These are phyloP conservation scores for Amauroascus verrucosus DNA, from an alignment of 2,329 filamentous ascomycete species.

Conservation along the genomic window DNA sequence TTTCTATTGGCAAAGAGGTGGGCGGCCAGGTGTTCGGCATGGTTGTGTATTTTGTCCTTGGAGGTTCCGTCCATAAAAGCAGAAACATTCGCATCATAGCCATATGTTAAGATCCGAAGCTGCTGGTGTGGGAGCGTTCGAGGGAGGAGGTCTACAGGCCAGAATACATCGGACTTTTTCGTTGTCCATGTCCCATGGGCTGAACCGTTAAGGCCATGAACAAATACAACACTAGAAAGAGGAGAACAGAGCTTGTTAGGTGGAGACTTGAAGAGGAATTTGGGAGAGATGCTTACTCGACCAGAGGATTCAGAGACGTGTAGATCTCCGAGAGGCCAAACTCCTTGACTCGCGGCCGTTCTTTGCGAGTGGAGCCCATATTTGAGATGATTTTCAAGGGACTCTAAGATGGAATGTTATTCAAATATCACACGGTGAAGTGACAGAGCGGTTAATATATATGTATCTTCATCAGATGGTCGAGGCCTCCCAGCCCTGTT, in stretches of 20 bases:
- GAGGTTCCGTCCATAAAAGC: slow-evolving; percentile 45
- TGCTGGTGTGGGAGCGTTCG: slow-evolving; percentile 46
- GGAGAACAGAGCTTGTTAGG: neutral
- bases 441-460: slow-evolving; percentile 2
- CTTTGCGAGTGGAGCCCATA: slow-evolving; percentile 8
- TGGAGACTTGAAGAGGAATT: neutral
- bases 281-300: slow-evolving; percentile 25
- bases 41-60: slow-evolving; percentile 58
- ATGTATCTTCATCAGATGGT: slow-evolving; percentile 4
- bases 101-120: slow-evolving; percentile 60
- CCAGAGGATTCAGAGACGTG: slow-evolving; percentile 29
- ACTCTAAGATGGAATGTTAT: neutral
- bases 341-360: slow-evolving; percentile 24
- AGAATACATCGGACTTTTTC: slow-evolving; percentile 46
- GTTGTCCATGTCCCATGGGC: slow-evolving; percentile 54
- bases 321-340: slow-evolving; percentile 37
- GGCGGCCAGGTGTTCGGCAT: slow-evolving; percentile 58
- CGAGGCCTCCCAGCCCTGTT: slow-evolving; percentile 6
- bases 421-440: neutral
- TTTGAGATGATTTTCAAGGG: neutral
- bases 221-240: slow-evolving; percentile 47
- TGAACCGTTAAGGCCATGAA: slow-evolving; percentile 60
- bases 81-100: slow-evolving; percentile 59
- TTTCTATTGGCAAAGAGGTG: slow-evolving; percentile 54
- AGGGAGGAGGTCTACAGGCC: slow-evolving; percentile 60